These are phyloP conservation scores for Boechera divaricarpa DNA, from an alignment of 345 rosid genomes.

Conservation along the genomic window DNA sequence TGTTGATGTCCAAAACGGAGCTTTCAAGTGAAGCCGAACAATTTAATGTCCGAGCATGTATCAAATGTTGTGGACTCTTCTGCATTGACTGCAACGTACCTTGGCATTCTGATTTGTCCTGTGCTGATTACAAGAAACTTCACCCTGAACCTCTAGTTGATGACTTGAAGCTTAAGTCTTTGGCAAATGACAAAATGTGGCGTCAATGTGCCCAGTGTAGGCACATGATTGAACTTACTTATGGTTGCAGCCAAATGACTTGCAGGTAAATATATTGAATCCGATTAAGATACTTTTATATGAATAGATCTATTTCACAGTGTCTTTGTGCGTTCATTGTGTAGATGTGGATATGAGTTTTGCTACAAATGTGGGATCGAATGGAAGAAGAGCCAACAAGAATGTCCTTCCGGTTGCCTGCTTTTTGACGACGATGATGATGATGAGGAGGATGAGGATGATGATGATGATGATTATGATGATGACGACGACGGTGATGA, in stretches of 20 bases:
- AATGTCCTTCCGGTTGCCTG: neutral
- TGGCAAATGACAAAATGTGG: neutral
- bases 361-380: neutral
- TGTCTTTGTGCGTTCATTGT: neutral
- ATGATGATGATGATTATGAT: neutral
- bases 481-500: neutral
- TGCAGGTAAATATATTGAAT: neutral
- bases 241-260: neutral
- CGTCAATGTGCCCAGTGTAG: neutral
- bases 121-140: neutral
- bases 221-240: neutral
- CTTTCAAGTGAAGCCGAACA: neutral
- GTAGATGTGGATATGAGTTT: neutral
- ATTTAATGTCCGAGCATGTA: neutral
- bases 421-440: neutral
- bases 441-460: too few relatives aligned
- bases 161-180: neutral
- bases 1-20: neutral
- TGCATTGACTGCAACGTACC: neutral
- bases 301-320: neutral
- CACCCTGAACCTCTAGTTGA: neutral
- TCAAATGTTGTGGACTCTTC: neutral
- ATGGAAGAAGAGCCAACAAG: neutral
- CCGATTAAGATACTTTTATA: neutral
- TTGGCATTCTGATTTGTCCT: neutral